These are phyloP conservation scores for Arabis hirsuta DNA, from an alignment of 345 rosid genomes.

Conservation along the genomic window DNA sequence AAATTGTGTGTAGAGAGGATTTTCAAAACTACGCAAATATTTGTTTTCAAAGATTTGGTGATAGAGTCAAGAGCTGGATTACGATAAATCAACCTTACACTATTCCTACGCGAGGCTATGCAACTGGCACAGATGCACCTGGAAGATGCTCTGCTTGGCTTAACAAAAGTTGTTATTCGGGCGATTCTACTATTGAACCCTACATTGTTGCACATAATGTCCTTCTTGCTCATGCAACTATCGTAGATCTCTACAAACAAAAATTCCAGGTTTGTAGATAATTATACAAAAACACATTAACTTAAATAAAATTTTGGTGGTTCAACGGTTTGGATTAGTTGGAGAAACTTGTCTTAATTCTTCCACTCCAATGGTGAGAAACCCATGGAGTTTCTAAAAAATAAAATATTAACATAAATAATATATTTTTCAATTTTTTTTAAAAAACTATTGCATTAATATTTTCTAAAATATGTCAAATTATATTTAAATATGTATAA, in stretches of 20 bases:
- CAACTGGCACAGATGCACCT: conserved; percentile 43
- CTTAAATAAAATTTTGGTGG: too few species aligned
- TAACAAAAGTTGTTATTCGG: conserved; percentile 21
- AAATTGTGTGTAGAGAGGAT: conserved; percentile 40
- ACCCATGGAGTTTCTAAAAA: too few species aligned
- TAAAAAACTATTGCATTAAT: too few species aligned
- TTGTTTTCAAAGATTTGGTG: conserved; percentile 50
- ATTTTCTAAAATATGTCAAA: too few species aligned
- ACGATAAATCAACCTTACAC: conserved; percentile 47
- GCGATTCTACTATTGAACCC: conserved; percentile 36
- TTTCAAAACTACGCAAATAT: conserved; percentile 45
- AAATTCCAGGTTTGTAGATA: conserved; percentile 41
- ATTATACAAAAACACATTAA: background rate
- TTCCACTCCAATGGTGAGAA: too few species aligned
- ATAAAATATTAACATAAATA: too few species aligned
- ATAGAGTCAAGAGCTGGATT: conserved; percentile 54
- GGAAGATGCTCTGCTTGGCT: conserved; percentile 49
- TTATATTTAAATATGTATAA: too few species aligned
- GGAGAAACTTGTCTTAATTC: too few species aligned
- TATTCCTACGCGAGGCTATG: conserved; percentile 31
- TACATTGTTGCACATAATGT: conserved; percentile 43
- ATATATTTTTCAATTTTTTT: too few species aligned
- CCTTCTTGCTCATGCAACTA: conserved; percentile 45
- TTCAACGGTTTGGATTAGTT: too few species aligned
- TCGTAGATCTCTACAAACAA: conserved; percentile 31